Base-by-base conservation (phyloP, 352 stramenopile genomes). In the Globisporangium cederbergense region DNA sequence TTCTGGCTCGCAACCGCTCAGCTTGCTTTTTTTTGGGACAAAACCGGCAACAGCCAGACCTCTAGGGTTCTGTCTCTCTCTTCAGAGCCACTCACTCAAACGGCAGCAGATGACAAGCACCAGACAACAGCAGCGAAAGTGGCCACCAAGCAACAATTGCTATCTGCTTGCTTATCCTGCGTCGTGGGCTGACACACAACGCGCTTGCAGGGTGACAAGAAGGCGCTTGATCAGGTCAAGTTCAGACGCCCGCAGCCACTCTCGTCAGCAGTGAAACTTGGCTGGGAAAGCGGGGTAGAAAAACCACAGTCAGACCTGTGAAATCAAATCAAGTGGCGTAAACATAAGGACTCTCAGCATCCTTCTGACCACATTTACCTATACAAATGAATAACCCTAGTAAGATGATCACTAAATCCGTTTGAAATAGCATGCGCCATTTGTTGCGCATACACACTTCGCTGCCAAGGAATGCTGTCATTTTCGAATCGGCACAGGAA, bases 401-500 rank as follows among this genome's bases (percentile, higher is more conserved):
- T 3, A 58, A 58, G 0, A 22, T 25, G 28, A n/a, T 54, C 22
- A 0, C 4, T 3, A 14, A 60, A 25, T 10, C 9, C 9, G 22
- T 52, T 34, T 14, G 6, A 38, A 25, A 22, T 4, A 18, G 51
- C 16, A 45, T 22, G 14, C 28, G 18, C 36, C 32, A n/a, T 28
- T 38, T 10, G 25, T 62, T 67, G 47, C 64, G 49, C 56, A 69
- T 70, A 54, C 61, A 54, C n/a, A 14, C 25, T 25, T 13, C 45
- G 32, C 36, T 20, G 10, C 30, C 3, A 10, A 32, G 50, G 25
- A 18, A 28, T 52, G 30, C 4, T 7, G 43, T 42, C 55, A 67
- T 67, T 67, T 47, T 42, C 46, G 57, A 69, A 66, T 69, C 60
- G 56, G 34, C 64, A 60, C 36, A 49, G 34, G 64, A 66, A 34